Conservation (phyloP, 1,139 yeast species). For the Suhomyces bribrorum region DNA sequence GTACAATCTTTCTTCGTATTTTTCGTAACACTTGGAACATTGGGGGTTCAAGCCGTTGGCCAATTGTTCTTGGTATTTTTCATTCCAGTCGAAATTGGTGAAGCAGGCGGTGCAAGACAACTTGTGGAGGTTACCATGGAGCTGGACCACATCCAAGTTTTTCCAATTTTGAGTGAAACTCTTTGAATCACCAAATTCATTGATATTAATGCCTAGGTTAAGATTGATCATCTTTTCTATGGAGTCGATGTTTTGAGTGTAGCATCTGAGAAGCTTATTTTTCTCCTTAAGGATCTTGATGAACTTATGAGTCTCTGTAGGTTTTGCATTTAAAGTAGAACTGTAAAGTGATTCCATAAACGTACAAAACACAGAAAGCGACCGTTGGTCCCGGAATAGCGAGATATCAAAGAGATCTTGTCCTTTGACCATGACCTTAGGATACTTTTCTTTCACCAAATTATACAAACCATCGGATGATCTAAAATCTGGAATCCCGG, state of each 20-base stretch:
- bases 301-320: slow-evolving; percentile 84
- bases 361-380: slow-evolving; percentile 71
- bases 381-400: slow-evolving; percentile 65
- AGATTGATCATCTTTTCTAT: slow-evolving; percentile 43
- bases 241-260: slow-evolving; percentile 74
- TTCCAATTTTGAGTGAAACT: slow-evolving; percentile 54
- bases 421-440: slow-evolving; percentile 68
- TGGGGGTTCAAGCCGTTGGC: slow-evolving; percentile 61
- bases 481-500: slow-evolving; percentile 95
- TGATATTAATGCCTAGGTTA: slow-evolving; percentile 40
- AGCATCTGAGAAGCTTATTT: slow-evolving; percentile 75
- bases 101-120: slow-evolving; percentile 74
- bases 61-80: slow-evolving; percentile 45
- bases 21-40: slow-evolving; percentile 59
- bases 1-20: slow-evolving; percentile 52
- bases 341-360: slow-evolving; percentile 75
- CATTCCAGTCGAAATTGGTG: slow-evolving; percentile 60
- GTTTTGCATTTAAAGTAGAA: slow-evolving; percentile 63
- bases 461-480: slow-evolving; percentile 82
- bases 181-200: slow-evolving; percentile 29
- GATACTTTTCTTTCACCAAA: slow-evolving; percentile 63
- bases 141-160: slow-evolving; percentile 73
- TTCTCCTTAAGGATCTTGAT: slow-evolving; percentile 64
- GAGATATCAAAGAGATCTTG: slow-evolving; percentile 88
- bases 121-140: slow-evolving; percentile 85